Evolutionary conservation across 2,329 filamentous ascomycete species (phyloP), one percentile per base, ranked within the genome.

Genomic region (Neoscytalidium dimidiatum): DNA sequence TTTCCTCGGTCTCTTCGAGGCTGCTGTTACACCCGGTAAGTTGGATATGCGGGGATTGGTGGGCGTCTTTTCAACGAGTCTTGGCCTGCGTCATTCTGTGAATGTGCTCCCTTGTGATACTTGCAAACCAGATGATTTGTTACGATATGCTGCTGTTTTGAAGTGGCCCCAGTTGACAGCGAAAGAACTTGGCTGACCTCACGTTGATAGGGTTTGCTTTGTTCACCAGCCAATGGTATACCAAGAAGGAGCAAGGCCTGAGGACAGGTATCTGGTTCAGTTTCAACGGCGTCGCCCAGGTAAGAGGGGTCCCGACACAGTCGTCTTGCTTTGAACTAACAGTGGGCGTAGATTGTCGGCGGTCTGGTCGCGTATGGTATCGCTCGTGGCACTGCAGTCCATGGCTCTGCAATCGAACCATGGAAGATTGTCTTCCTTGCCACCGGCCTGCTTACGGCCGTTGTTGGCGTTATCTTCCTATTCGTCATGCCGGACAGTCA

Each of bases 181-280:
- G 13, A 17, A 38, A 33, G 4, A 1, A 4, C 3, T n/a, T 9
- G 3, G 19, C 58, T 62, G 19, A 64, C 58, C 8, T 26, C 1
- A 1, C 11, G 6, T 41, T 14, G 9, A 2, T 9, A 58, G 53
- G 88, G 0, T 91, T 91, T 69, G 85, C 87, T 0, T 80, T 92
- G 1, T 83, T 92, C 69, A 91, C 88, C 1, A 85, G 82, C 3
- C 87, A 90, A 76, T 92, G 89, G 89, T 92, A 91, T 70, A 91
- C 90, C 0, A 88, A 88, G 73, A 81, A 82, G 62, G 89, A 92
- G 72, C 89, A 91, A 77, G 87, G 86, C 1, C 78, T 81, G 0
- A 79, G 89, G 8, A 85, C 85, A 1, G 85, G 84, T 3, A 84
- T 90, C 64, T 92, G 89, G 89, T 91, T 90, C 76, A 84, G 80